Conservation (phyloP, 441 rosid species). For the Viola pubescens region DNA sequence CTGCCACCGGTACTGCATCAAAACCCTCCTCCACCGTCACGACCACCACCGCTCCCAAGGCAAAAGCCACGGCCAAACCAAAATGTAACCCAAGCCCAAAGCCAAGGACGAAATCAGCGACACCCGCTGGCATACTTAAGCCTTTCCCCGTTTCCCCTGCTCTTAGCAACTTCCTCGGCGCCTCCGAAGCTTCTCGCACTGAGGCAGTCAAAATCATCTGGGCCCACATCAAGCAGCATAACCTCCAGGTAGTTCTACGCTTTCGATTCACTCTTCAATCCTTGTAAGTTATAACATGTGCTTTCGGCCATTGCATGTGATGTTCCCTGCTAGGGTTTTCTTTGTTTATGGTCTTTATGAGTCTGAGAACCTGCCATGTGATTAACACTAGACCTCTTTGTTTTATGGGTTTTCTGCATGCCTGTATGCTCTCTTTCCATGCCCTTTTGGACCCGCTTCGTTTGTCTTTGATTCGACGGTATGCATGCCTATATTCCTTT, state of each 20-base stretch:
- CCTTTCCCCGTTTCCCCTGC: constrained; percentile 52
- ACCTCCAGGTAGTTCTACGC: constrained; percentile 57
- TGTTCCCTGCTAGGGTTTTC: no score
- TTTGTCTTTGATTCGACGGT: not conserved
- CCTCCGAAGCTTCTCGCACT: constrained; percentile 49
- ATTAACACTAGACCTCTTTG: no score
- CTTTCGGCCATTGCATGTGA: no score
- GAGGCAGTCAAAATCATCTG: constrained; percentile 67
- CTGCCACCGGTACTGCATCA: constrained; percentile 13
- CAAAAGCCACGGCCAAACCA: constrained; percentile 7
- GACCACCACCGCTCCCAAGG: constrained; percentile 8
- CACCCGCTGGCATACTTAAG: constrained; percentile 44
- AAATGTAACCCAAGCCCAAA: constrained; percentile 21
- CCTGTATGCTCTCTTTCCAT: no score
- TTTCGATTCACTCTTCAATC: not conserved
- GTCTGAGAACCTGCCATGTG: no score
- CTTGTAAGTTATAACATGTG: not conserved
- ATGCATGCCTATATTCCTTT: not conserved
- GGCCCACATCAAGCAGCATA: constrained; percentile 60
- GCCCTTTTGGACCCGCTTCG: not conserved
- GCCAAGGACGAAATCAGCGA: constrained; percentile 17
- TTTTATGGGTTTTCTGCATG: no score
- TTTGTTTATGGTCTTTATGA: no score
- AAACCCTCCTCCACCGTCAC: constrained; percentile 11
- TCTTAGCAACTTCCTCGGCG: constrained; percentile 54